phyloP scores from a whole-genome alignment of 2,329 filamentous ascomycete species.

The Tolypocladium guangdongense region DNA sequence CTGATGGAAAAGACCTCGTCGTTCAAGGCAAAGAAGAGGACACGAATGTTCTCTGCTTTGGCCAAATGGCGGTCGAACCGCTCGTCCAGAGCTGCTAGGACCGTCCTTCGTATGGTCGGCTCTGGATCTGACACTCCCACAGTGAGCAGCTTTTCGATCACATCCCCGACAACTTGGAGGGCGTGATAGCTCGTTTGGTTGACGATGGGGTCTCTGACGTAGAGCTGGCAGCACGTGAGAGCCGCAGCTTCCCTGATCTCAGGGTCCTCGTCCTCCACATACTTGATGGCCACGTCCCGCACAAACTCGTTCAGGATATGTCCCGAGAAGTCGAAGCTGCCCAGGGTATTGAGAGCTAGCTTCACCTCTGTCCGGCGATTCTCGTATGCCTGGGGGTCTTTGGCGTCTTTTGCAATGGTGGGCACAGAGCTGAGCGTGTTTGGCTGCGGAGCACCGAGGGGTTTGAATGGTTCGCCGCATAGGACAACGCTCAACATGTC shows the following conservation, averaged over 20 bases:
- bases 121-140: conserved; percentile 91
- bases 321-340: conserved; percentile 92
- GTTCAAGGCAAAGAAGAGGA: conserved; percentile 88
- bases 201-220: conserved; percentile 92
- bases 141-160: conserved; percentile 92
- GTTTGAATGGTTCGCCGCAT: conserved; percentile 84
- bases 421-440: conserved; percentile 74
- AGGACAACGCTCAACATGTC: conserved; percentile 93
- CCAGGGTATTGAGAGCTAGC: conserved; percentile 83
- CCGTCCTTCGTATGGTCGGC: conserved; percentile 76
- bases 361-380: conserved; percentile 79
- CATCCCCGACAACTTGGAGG: conserved; percentile 92
- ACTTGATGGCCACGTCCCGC: conserved; percentile 93
- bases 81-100: conserved; percentile 79
- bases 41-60: conserved; percentile 94
- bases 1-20: conserved; percentile 89
- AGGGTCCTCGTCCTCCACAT: conserved; percentile 90
- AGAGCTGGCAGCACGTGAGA: conserved; percentile 94
- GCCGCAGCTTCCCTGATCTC: conserved; percentile 91
- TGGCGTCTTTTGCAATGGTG: conserved; percentile 76
- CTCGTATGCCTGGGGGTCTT: conserved; percentile 73
- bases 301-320: conserved; percentile 98
- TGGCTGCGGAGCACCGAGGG: conserved; percentile 75
- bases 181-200: conserved; percentile 96
- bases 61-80: conserved; percentile 95